Evolutionary conservation across 306 rosid genomes (phyloP).

Genomic region (Hylodesmum podocarpum): DNA sequence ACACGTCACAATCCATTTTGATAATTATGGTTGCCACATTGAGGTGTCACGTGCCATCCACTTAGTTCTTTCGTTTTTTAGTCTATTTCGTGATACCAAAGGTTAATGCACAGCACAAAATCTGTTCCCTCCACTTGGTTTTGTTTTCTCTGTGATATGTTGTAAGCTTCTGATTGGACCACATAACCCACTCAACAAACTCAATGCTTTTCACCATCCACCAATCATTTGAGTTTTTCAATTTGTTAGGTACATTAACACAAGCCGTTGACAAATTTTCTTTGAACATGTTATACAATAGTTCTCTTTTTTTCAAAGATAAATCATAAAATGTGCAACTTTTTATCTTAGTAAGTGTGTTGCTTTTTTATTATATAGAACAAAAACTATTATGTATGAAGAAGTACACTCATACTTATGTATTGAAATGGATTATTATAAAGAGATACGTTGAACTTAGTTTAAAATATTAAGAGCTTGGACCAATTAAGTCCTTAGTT

Average conservation of each 20-base stretch:
- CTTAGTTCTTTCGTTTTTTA: background rate
- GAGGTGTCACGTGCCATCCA: conserved; percentile 35
- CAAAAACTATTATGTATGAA: too few relatives aligned
- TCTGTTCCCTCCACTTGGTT: conserved; percentile 25
- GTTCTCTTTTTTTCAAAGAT: background rate
- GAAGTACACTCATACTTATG: too few relatives aligned
- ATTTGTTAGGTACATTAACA: conserved; percentile 33
- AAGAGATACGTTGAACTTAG: background rate
- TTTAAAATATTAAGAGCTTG: background rate
- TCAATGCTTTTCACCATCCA: conserved; percentile 9
- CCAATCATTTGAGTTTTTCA: conserved; percentile 9
- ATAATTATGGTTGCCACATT: background rate
- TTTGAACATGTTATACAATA: background rate
- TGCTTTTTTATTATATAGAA: background rate
- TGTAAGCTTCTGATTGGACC: conserved; percentile 41
- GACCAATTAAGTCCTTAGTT: background rate
- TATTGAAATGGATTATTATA: too few relatives aligned
- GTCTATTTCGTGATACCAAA: background rate
- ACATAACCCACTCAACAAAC: conserved; percentile 7
- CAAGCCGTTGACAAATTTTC: background rate
- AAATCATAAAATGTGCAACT: too few relatives aligned
- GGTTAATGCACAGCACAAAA: conserved; percentile 28
- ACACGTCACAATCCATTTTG: conserved; percentile 13
- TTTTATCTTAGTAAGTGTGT: background rate
- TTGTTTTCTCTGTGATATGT: conserved; percentile 21